phyloP scores from a whole-genome alignment of 2,329 filamentous ascomycete species.

The Tolypocladium endophyticum region DNA sequence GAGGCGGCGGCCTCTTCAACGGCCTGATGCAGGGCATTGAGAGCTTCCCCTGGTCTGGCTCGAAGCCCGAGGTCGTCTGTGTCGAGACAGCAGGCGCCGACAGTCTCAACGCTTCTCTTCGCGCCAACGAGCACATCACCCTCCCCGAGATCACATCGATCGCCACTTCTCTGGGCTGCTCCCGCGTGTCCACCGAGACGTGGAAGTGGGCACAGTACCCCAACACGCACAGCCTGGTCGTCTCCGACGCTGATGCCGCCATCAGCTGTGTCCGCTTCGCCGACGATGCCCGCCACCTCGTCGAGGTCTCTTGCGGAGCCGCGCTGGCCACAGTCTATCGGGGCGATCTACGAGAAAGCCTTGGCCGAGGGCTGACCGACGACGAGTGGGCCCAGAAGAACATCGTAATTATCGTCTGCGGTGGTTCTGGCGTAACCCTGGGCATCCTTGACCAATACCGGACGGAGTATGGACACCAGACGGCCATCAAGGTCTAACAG shows the following conservation, averaged over 20 bases:
- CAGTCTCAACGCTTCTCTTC: conserved; percentile 53
- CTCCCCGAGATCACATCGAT: conserved; percentile 64
- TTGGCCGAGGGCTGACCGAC: conserved; percentile 41
- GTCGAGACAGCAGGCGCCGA: conserved; percentile 69
- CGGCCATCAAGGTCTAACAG: conserved; percentile 18
- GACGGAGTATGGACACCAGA: conserved; percentile 27
- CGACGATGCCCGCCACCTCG: conserved; percentile 70
- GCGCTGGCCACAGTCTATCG: conserved; percentile 61
- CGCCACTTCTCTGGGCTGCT: conserved; percentile 65
- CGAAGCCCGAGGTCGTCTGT: conserved; percentile 48
- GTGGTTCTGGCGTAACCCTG: conserved; percentile 58
- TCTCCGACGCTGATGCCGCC: conserved; percentile 57
- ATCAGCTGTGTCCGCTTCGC: conserved; percentile 66
- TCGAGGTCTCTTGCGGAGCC: conserved; percentile 80
- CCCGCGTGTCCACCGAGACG: conserved; percentile 55
- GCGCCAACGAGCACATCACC: conserved; percentile 45
- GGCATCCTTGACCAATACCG: conserved; percentile 50
- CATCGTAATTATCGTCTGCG: conserved; percentile 78
- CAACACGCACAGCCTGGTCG: conserved; percentile 24
- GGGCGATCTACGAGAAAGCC: conserved; percentile 47
- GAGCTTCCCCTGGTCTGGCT: conserved; percentile 21
- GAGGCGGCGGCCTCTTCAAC: conserved; percentile 70
- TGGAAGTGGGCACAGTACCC: conserved; percentile 51
- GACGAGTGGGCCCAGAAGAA: conserved; percentile 55
- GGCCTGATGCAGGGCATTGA: conserved; percentile 64